Evolutionary conservation across 805 yeast species (phyloP).

Genomic region (Kuraishia ogatae): DNA sequence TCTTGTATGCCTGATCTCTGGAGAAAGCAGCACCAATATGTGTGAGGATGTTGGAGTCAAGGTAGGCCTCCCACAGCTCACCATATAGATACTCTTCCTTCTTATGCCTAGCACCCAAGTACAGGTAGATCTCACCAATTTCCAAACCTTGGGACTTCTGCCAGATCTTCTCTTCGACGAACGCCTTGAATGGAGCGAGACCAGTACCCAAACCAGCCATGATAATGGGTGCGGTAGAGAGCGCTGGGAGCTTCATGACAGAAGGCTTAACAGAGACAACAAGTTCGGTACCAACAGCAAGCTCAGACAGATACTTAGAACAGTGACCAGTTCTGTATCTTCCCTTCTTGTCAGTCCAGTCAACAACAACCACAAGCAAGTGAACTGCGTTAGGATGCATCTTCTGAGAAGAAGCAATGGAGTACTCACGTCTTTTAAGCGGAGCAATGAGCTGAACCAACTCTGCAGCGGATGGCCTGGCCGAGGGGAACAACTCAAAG

Average conservation of each 20-base stretch:
- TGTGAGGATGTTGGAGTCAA: conserved; percentile 85
- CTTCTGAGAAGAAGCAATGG: conserved; percentile 93
- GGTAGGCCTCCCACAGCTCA: conserved; percentile 94
- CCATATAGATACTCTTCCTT: conserved; percentile 94
- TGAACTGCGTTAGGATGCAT: conserved; percentile 89
- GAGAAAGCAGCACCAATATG: conserved; percentile 97
- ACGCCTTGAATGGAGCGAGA: conserved; percentile 96
- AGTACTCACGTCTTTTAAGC: conserved; percentile 93
- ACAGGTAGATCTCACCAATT: conserved; percentile 83
- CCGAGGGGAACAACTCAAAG: conserved; percentile 69
- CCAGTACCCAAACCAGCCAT: conserved; percentile 99
- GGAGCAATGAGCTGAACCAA: conserved; percentile 72
- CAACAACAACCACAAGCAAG: conserved; percentile 88
- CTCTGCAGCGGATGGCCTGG: conserved; percentile 66
- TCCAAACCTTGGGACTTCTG: conserved; percentile 83
- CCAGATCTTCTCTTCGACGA: conserved; percentile 91
- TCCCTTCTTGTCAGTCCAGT: conserved; percentile 85
- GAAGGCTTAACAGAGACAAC: conserved; percentile 95
- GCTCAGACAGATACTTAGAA: conserved; percentile 80
- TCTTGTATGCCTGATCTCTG: conserved; percentile 92
- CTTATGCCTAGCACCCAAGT: conserved; percentile 90
- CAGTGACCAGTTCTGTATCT: conserved; percentile 89
- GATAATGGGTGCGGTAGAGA: conserved; percentile 79
- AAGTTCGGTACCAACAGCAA: conserved; percentile 71
- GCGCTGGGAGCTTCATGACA: conserved; percentile 91